A percentile compares a stretch with the other conserved stretches of the same genome.
phyloP scores from a whole-genome alignment of 148 eudicot species.

The Vaccinium vitisidaea region DNA sequence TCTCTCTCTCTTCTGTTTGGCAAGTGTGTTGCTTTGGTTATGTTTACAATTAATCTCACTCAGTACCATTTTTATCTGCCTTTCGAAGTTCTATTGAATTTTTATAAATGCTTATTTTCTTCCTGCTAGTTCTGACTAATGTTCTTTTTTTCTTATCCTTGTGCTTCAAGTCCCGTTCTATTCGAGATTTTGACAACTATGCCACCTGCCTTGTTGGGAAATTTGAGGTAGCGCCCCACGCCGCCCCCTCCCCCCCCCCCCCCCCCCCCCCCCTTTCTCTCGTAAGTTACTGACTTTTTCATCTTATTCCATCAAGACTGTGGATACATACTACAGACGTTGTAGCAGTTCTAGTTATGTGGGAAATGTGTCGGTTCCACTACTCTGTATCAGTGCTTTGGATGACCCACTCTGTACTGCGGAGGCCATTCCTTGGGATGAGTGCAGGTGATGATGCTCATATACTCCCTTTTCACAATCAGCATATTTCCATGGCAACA shows the following conservation, averaged over 20 bases:
- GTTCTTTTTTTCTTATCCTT: not conserved
- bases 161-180: slow-evolving; percentile 59
- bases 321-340: slow-evolving; percentile 82
- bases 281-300: slow-evolving; percentile 15
- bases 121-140: slow-evolving; percentile 11
- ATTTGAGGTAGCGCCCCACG: slow-evolving; percentile 85
- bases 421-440: slow-evolving; percentile 99
- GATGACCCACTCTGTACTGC: slow-evolving; percentile 92
- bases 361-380: slow-evolving; percentile 67
- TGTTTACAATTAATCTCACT: not conserved
- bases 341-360: slow-evolving; percentile 72
- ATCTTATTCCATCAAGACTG: slow-evolving; percentile 55
- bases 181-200: slow-evolving; percentile 85
- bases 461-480: not conserved
- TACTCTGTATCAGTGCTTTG: slow-evolving; percentile 90
- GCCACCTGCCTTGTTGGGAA: slow-evolving; percentile 83
- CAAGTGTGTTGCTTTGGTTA: not conserved
- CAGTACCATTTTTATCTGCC: not conserved
- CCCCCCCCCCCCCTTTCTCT: too few species aligned
- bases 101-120: not conserved
- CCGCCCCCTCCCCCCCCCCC: too few species aligned
- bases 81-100: not conserved
- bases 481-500: not conserved
- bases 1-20: not conserved
- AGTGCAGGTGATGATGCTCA: slow-evolving; percentile 67